Evolutionary conservation across 139 green algal genomes (phyloP), one percentile per base, ranked within the genome.

Genomic region (Edaphochlamys debaryana): DNA sequence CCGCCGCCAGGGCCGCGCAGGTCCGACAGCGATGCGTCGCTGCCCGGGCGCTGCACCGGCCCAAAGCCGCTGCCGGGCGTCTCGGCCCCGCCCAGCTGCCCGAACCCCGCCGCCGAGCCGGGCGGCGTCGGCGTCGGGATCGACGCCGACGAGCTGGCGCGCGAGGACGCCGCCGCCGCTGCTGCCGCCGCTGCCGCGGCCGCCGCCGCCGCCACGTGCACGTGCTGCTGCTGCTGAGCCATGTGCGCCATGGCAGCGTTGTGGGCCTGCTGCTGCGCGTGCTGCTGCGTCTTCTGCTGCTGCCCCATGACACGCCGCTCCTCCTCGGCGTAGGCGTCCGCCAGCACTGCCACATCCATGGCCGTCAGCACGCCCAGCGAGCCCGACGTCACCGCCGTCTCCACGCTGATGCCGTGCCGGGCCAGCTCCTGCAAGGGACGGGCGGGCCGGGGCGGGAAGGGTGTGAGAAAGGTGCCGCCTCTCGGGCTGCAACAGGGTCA

Each of bases 371-470:
- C 69, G 34, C 84, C 84, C 56, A 88, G 76, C 84, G 68, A 85
- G 32, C 84, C 84, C 17, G 84, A 80, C 22, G 52, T 75, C 17
- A 88, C 84, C 2, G 84, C 84, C 1, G 76, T 74, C 45, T 88
- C 84, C 29, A 88, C 84, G 73, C 67, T 79, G 69, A 88, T 85
- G 60, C 84, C 60, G 69, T 88, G 76, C 0, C 84, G 67, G 0
- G 84, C 84, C 37, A 88, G 76, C 68, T 88, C 84, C 25, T n/a
- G n/a, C n/a, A n/a, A n/a, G n/a, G n/a, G n/a, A n/a, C n/a, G n/a
- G n/a, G n/a, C n/a, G n/a, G n/a, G n/a, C n/a, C n/a, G n/a, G n/a
- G n/a, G n/a, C n/a, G n/a, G n/a, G n/a, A n/a, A n/a, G n/a, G n/a
- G n/a, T n/a, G n/a, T n/a, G n/a, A n/a, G n/a, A n/a, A n/a, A n/a